Evolutionary conservation across 768 basidiomycete species (phyloP), one percentile per base, ranked within the genome.

Genomic region (Bullera alba): DNA sequence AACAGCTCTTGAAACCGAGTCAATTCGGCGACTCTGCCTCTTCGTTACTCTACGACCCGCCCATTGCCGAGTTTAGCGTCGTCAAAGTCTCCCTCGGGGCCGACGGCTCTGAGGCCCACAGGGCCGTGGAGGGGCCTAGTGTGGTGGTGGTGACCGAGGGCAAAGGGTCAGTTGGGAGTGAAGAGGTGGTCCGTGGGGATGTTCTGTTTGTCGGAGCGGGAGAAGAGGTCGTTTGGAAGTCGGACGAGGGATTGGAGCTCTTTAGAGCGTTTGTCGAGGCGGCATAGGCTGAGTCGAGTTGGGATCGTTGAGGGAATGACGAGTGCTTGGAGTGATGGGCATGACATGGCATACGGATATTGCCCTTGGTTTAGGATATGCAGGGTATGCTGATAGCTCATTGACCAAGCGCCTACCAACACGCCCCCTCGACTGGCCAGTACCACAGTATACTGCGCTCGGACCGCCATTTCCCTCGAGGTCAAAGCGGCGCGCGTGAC

Each of bases 61-160:
- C 95, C 0, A 85, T 92, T 60, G 83, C 83, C 28, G 95, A 97
- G 70, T 97, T 99, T 74, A 83, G 86, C 2, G 91, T 99, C 16
- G 76, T 92, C 15, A 79, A 79, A 26, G 75, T 83, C 5, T 75
- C 75, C 32, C 67, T 95, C 6, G 42, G 51, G 2, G 29, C 42
- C 12, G 77, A 76, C 5, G 74, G 72, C 53, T 66, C 64, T 17
- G 83, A 84, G 67, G 68, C 53, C 17, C 87, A 92, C 58, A 74
- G 74, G 10, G 72, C 77, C 6, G 69, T 97, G 8, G 79, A 80
- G 0, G 95, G 93, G 0, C 95, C 95, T 5, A 92, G 88, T 64
- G 78, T 99, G 34, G 76, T 78, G 10, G 83, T 97, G 50, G 80
- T 84, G 15, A 88, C 86, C 0, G 77, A 78, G 19, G 89, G 90